Base-by-base conservation (phyloP, 768 basidiomycete genomes). In the Calvatia gigantea region DNA sequence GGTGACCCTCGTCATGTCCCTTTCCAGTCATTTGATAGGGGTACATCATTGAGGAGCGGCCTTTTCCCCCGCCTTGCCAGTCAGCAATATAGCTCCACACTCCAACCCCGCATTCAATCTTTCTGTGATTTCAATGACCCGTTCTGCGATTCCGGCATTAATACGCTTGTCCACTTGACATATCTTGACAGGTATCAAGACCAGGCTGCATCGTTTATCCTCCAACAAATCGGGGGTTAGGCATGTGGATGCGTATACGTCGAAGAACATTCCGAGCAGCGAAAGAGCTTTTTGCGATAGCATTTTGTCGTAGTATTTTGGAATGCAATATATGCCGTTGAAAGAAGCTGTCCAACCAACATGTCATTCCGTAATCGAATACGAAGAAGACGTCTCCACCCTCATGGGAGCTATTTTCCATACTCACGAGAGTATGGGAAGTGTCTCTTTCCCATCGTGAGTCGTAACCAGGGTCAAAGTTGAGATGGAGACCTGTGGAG, bases 81-180 rank as follows among this genome's bases (percentile, higher is more conserved):
- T 39, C 63, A 64, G 50, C 63, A 63, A 46, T 66, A 61, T 54
- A 66, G 65, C 56, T 28, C 54, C n/a, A 64, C 59, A 4, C 61
- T 66, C 12, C 62, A 62, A 39, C 60, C 63, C 19, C 65, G 63
- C 47, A 64, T 64, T 27, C 46, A 57, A 17, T 61, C 58, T 6
- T 69, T 61, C 58, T 69, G 68, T 55, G 67, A 68, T 31, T 49
- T 61, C 23, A 62, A 62, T 27, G 68, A 69, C 55, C 62, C 63
- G 3, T 69, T 67, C 60, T 69, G 68, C 38, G 68, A 65, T 38
- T 64, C 62, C n/a, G 68, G 68, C 4, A 2, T 52, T 14, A 51
- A 63, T 28, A 17, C 61, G 3, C 21, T 44, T n/a, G 61, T 62
- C 29, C 64, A 65, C 32, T 47, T 65, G 51, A 65, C 65, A 1